Evolutionary conservation across 2,329 filamentous ascomycete genomes (phyloP).

Genomic region (Elsinoe australis): DNA sequence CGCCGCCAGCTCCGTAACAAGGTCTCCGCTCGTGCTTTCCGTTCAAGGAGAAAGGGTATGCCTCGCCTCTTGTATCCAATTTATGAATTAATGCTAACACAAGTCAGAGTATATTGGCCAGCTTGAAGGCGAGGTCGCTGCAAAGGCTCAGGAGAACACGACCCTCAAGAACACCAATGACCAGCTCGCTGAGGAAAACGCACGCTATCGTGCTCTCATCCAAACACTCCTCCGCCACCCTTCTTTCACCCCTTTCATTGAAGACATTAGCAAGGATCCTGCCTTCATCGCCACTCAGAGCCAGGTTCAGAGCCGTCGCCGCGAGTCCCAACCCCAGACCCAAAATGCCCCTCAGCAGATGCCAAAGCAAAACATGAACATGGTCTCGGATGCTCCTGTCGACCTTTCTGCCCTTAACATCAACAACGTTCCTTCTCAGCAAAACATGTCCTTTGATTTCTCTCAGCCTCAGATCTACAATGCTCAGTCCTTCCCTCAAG

Average conservation of each 20-base stretch:
- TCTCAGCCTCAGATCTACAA: slow-evolving; percentile 64
- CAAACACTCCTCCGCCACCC: slow-evolving; percentile 56
- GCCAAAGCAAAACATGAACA: slow-evolving; percentile 62
- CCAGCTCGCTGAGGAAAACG: slow-evolving; percentile 60
- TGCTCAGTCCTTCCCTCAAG: slow-evolving; percentile 57
- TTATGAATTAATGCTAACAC: slow-evolving; percentile 42
- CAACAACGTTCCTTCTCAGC: slow-evolving; percentile 30
- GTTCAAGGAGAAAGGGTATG: slow-evolving; percentile 95
- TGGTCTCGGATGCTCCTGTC: slow-evolving; percentile 71
- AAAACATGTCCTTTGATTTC: slow-evolving; percentile 22
- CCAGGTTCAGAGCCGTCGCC: slow-evolving; percentile 16
- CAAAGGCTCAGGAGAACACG: slow-evolving; percentile 74
- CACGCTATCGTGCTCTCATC: slow-evolving; percentile 57
- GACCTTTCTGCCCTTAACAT: slow-evolving; percentile 67
- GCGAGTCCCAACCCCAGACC: slow-evolving; percentile 21
- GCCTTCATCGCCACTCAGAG: slow-evolving; percentile 25
- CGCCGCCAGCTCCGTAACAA: slow-evolving; percentile 97
- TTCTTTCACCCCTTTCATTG: slow-evolving; percentile 41
- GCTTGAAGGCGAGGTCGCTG: slow-evolving; percentile 80
- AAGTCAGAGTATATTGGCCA: slow-evolving; percentile 85
- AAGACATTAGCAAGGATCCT: slow-evolving; percentile 37
- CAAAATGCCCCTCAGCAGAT: slow-evolving; percentile 27
- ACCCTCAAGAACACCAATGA: slow-evolving; percentile 75
- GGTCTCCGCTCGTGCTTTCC: slow-evolving; percentile 94
- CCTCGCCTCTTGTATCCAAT: slow-evolving; percentile 16